Evolutionary conservation across 106 monocot species (phyloP).

Genomic region (Amphibolis antarctica): DNA sequence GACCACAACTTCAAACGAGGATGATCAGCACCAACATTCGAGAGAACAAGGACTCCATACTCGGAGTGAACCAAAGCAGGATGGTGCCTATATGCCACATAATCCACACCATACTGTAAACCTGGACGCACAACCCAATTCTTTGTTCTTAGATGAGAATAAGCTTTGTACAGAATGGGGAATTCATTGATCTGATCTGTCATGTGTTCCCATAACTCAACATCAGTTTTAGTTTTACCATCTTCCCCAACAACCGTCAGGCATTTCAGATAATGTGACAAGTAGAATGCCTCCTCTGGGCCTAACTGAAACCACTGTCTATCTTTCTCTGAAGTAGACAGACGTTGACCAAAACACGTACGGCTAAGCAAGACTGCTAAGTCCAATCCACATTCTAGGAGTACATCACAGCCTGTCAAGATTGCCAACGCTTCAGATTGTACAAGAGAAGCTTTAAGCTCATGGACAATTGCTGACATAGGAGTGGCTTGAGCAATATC

Average conservation of each 20-base stretch:
- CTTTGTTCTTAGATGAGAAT: slow-evolving; percentile 54
- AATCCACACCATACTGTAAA: slow-evolving; percentile 58
- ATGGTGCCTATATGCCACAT: slow-evolving; percentile 73
- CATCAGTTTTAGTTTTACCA: background rate
- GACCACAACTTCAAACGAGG: slow-evolving; percentile 35
- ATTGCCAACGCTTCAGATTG: slow-evolving; percentile 20
- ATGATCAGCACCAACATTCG: slow-evolving; percentile 11
- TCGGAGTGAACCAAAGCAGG: slow-evolving; percentile 68
- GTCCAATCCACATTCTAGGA: slow-evolving; percentile 24
- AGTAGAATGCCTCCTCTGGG: slow-evolving; percentile 60
- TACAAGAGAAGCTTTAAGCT: slow-evolving; percentile 27
- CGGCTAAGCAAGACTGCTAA: slow-evolving; percentile 32
- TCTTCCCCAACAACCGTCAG: slow-evolving; percentile 18
- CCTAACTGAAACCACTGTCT: slow-evolving; percentile 51
- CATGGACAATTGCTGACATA: slow-evolving; percentile 40
- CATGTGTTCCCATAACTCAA: slow-evolving; percentile 42
- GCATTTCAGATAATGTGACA: slow-evolving; percentile 37
- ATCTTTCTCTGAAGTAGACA: slow-evolving; percentile 19
- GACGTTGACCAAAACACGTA: slow-evolving; percentile 38
- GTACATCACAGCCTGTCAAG: slow-evolving; percentile 13
- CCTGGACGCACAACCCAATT: slow-evolving; percentile 68
- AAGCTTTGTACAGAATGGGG: slow-evolving; percentile 43
- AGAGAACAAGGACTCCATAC: slow-evolving; percentile 36
- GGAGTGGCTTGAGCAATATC: slow-evolving; percentile 44
- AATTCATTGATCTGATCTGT: slow-evolving; percentile 15